Evolutionary conservation across 1,139 yeast species (phyloP).

Genomic region (Saccharomycopsis hybrid): DNA sequence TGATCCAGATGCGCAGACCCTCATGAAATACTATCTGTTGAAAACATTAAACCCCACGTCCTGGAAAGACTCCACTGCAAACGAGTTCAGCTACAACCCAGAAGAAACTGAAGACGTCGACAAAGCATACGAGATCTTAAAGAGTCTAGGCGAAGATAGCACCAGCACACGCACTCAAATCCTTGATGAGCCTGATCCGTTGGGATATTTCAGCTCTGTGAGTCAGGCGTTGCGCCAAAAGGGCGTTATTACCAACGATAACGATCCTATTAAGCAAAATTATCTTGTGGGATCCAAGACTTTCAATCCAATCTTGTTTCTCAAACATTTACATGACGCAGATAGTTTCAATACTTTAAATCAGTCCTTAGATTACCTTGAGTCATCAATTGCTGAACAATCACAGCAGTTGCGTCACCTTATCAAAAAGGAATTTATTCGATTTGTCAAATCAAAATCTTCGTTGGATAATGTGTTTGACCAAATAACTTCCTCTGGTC

Average conservation of each 20-base stretch:
- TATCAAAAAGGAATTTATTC: constrained; percentile 67
- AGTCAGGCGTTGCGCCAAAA: constrained; percentile 37
- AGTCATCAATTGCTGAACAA: constrained; percentile 54
- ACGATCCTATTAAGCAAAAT: constrained; percentile 37
- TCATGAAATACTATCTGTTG: constrained; percentile 37
- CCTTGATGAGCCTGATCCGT: constrained; percentile 43
- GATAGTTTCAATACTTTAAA: constrained; percentile 61
- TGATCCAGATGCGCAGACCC: constrained; percentile 26
- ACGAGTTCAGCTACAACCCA: constrained; percentile 27
- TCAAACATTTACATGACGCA: constrained; percentile 63
- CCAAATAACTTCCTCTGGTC: constrained; percentile 39
- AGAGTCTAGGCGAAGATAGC: constrained; percentile 25
- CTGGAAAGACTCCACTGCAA: constrained; percentile 30
- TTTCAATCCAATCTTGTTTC: constrained; percentile 64
- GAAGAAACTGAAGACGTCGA: constrained; percentile 29
- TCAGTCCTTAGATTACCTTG: constrained; percentile 51
- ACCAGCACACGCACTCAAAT: constrained; percentile 21
- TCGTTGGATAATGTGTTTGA: constrained; percentile 51
- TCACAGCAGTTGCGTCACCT: constrained; percentile 59
- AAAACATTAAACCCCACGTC: constrained; percentile 34
- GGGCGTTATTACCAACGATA: constrained; percentile 35
- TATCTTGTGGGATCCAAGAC: constrained; percentile 66
- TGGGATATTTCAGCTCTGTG: constrained; percentile 45
- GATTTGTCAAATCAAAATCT: constrained; percentile 72
- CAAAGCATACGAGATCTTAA: constrained; percentile 32